phyloP scores from a whole-genome alignment of 2,329 filamentous ascomycete genomes.

The Colletotrichum agaves region DNA sequence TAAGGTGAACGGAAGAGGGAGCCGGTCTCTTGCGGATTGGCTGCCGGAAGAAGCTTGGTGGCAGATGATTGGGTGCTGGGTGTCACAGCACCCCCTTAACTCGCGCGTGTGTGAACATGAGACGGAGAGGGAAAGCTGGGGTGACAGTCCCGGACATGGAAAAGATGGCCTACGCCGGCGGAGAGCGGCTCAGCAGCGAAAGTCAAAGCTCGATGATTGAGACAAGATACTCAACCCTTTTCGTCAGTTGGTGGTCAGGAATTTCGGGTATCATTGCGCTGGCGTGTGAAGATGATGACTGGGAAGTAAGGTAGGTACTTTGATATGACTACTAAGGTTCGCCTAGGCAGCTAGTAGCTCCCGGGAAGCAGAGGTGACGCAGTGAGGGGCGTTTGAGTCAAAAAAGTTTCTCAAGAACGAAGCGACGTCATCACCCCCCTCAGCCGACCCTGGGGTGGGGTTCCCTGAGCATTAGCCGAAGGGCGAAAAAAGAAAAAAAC shows the following conservation, averaged over 20 bases:
- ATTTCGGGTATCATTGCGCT: constrained; percentile 2
- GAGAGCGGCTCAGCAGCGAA: neutral
- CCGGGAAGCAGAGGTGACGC: neutral
- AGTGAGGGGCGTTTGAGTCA: constrained; percentile 9
- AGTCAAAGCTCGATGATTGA: neutral
- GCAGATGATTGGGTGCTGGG: constrained; percentile 28
- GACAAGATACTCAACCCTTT: neutral
- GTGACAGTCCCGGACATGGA: constrained; percentile 25
- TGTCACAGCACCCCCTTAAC: constrained; percentile 7
- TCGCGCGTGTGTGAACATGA: constrained; percentile 15
- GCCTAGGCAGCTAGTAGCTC: neutral
- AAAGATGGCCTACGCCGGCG: constrained; percentile 2
- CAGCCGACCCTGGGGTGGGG: constrained; percentile 27
- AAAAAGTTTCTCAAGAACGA: neutral
- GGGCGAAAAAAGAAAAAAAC: constrained; percentile 1
- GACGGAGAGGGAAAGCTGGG: constrained; percentile 30
- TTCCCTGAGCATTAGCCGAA: neutral
- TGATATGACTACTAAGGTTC: neutral
- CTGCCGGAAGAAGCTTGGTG: neutral
- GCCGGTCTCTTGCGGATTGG: constrained; percentile 20
- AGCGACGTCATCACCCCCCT: constrained; percentile 36
- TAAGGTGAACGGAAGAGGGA: constrained; percentile 21
- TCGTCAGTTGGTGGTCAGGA: neutral
- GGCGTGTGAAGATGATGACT: neutral
- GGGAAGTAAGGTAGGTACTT: neutral